These are phyloP conservation scores for Didymella lethalis DNA, from an alignment of 2,329 filamentous ascomycete species.

Conservation along the genomic window DNA sequence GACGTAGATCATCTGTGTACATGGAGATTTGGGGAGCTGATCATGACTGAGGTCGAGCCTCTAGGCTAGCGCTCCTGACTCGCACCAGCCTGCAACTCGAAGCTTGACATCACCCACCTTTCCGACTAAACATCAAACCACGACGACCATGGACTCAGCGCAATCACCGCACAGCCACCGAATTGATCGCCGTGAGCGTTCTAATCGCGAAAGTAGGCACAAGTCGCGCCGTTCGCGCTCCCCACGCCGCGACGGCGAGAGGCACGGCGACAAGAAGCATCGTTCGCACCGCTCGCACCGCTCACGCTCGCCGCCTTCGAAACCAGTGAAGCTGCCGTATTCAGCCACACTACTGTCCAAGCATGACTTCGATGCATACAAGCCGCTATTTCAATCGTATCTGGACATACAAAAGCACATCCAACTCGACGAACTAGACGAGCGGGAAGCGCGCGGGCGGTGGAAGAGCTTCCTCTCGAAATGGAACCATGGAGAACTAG, in stretches of 20 bases:
- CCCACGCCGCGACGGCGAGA: slow-evolving; percentile 38
- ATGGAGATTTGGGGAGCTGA: neutral
- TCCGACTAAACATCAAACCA: slow-evolving; percentile 5
- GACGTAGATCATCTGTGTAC: neutral
- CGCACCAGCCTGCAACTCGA: neutral
- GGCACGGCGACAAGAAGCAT: slow-evolving; percentile 34
- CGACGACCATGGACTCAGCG: slow-evolving; percentile 9
- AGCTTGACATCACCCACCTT: slow-evolving; percentile 13
- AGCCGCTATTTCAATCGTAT: slow-evolving; percentile 81
- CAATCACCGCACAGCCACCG: slow-evolving; percentile 4
- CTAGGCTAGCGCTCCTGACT: neutral
- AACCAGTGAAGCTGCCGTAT: slow-evolving; percentile 65
- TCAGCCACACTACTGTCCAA: slow-evolving; percentile 71
- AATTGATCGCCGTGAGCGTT: slow-evolving; percentile 8
- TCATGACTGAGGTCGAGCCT: neutral
- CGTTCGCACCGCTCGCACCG: slow-evolving; percentile 27
- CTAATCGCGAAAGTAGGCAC: slow-evolving; percentile 34
- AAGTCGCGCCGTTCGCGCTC: slow-evolving; percentile 49
- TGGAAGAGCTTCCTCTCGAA: slow-evolving; percentile 94
- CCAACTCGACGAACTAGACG: slow-evolving; percentile 71
- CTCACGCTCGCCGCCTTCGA: slow-evolving; percentile 40
- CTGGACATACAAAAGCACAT: slow-evolving; percentile 86
- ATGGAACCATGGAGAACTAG: slow-evolving; percentile 89
- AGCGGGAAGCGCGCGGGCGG: slow-evolving; percentile 78
- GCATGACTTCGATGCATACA: slow-evolving; percentile 70